Conservation (phyloP, 1,284 basidiomycete genomes). For the Porphyrellus sp. region DNA sequence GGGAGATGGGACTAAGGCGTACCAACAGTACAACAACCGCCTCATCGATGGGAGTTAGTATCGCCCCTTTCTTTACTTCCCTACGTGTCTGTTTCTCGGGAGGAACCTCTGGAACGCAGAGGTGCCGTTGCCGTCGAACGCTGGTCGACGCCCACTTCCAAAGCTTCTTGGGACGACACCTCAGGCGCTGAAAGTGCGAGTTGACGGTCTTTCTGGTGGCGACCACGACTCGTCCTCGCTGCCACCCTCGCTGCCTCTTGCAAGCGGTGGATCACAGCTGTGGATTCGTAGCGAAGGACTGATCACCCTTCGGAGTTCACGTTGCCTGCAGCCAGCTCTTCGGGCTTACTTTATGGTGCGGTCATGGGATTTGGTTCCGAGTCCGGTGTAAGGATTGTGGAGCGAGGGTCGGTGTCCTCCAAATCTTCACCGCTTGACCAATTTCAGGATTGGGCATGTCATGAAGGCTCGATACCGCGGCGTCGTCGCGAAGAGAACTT, state of each 20-base stretch:
- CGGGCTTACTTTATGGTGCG: conserved; percentile 29
- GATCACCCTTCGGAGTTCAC: conserved; percentile 31
- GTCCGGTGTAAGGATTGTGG: conserved; percentile 36
- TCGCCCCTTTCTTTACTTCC: conserved; percentile 48
- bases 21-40: conserved; percentile 94
- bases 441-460: conserved; percentile 34
- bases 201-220: conserved; percentile 33
- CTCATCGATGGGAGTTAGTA: conserved; percentile 99
- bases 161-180: conserved; percentile 28
- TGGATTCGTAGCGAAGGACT: conserved; percentile 27
- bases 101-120: conserved; percentile 17
- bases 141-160: conserved; percentile 24
- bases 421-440: conserved; percentile 35
- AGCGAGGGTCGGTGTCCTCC: conserved; percentile 29
- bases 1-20: conserved; percentile 91
- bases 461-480: conserved; percentile 27
- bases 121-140: conserved; percentile 24
- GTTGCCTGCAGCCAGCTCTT: conserved; percentile 26
- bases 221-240: conserved; percentile 33
- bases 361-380: conserved; percentile 36
- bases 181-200: conserved; percentile 34
- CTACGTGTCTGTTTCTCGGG: conserved; percentile 29
- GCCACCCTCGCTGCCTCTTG: conserved; percentile 16
- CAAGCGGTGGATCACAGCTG: conserved; percentile 28
- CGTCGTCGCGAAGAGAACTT: conserved; percentile 25